phyloP scores from a whole-genome alignment of 2,329 filamentous ascomycete species.

The Bipolaris zeicola region DNA sequence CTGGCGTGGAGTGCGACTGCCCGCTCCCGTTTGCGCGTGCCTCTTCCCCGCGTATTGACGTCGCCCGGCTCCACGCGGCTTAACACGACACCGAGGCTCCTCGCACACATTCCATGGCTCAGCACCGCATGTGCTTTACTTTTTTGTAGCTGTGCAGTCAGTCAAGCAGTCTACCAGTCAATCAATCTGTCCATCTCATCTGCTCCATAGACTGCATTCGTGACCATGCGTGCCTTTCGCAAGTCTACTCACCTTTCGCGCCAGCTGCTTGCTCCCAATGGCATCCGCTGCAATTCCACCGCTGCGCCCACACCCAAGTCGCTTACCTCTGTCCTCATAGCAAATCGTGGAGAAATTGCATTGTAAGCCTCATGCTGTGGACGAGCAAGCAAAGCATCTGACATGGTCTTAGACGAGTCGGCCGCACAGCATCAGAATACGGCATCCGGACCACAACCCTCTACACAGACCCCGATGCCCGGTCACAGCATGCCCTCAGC shows the following conservation, averaged over 20 bases:
- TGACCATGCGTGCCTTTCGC: constrained; percentile 45
- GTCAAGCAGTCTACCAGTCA: constrained; percentile 2
- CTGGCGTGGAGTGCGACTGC: constrained; percentile 1
- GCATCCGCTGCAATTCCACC: constrained; percentile 41
- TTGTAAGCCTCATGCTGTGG: constrained; percentile 55
- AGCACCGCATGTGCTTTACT: constrained; percentile 19
- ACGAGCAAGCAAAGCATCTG: neutral
- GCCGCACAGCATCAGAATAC: constrained; percentile 82
- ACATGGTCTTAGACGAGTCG: constrained; percentile 68
- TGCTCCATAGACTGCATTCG: constrained; percentile 13
- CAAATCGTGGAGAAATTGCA: constrained; percentile 96
- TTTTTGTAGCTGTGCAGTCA: constrained; percentile 24
- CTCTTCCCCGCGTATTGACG: constrained; percentile 27
- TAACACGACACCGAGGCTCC: constrained; percentile 34
- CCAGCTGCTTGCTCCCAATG: constrained; percentile 41
- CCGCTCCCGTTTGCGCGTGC: constrained; percentile 15
- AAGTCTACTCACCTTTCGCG: constrained; percentile 43
- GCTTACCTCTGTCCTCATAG: constrained; percentile 85
- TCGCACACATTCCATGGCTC: constrained; percentile 16
- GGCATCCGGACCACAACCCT: constrained; percentile 93
- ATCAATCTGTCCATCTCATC: constrained; percentile 6
- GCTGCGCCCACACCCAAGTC: constrained; percentile 42
- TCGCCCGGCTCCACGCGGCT: constrained; percentile 33
- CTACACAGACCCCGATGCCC: constrained; percentile 90
- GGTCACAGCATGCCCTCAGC: constrained; percentile 84